phyloP scores from a whole-genome alignment of 345 rosid species.

The Corchorus capsularis region DNA sequence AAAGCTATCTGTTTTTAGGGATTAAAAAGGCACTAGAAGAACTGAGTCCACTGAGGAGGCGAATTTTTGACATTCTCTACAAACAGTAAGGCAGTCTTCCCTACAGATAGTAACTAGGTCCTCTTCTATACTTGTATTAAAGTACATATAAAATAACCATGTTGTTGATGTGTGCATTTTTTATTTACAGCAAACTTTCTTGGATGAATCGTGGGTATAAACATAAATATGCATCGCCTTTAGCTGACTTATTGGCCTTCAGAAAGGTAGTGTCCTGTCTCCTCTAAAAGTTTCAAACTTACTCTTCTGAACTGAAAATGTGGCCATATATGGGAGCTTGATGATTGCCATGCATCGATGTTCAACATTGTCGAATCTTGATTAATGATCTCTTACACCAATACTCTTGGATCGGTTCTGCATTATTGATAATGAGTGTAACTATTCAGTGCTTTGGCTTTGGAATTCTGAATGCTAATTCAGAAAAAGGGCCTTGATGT shows the following conservation, averaged over 20 bases:
- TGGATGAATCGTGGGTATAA: slow-evolving; percentile 91
- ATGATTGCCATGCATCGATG: neutral
- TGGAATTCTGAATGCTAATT: neutral
- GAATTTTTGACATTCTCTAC: slow-evolving; percentile 69
- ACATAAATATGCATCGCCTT: slow-evolving; percentile 72
- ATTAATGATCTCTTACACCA: neutral
- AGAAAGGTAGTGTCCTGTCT: slow-evolving; percentile 61
- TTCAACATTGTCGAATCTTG: slow-evolving; percentile 9
- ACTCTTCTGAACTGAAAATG: slow-evolving; percentile 12
- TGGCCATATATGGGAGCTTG: slow-evolving; percentile 7
- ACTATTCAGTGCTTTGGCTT: neutral
- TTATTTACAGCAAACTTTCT: slow-evolving; percentile 69
- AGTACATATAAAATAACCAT: neutral
- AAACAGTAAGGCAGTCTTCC: slow-evolving; percentile 53
- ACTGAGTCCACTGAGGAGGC: slow-evolving; percentile 69
- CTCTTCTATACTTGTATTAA: neutral
- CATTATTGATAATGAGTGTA: neutral
- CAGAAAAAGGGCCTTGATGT: neutral
- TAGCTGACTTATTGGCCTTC: slow-evolving; percentile 93
- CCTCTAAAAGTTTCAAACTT: neutral
- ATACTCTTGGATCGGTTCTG: neutral
- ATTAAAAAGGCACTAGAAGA: slow-evolving; percentile 66
- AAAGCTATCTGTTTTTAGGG: slow-evolving; percentile 35
- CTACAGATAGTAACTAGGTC: neutral
- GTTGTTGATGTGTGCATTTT: slow-evolving; percentile 18